These are phyloP conservation scores for Wickerhamiella parazyma DNA, from an alignment of 805 yeast species.

Conservation along the genomic window DNA sequence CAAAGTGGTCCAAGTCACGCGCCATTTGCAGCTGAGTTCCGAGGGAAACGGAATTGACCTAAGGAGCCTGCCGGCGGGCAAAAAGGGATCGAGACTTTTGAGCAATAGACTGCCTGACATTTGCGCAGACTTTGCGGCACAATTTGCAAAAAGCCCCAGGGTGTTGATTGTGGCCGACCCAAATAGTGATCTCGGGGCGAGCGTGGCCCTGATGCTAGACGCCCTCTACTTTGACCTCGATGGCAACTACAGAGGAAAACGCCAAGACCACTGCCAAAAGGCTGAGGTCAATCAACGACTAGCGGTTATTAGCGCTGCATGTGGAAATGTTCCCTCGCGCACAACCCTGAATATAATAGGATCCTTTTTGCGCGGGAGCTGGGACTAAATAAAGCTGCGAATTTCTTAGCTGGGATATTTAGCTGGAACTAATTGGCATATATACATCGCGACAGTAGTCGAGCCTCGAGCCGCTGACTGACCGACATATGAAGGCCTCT, in stretches of 20 bases:
- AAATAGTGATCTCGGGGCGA: slow-evolving; percentile 55
- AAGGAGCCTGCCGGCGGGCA: slow-evolving; percentile 26
- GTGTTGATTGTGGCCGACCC: slow-evolving; percentile 44
- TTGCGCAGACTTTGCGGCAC: slow-evolving; percentile 20
- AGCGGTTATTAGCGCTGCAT: slow-evolving; percentile 33
- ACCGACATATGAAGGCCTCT: background rate
- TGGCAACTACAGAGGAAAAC: slow-evolving; percentile 27
- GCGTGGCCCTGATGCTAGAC: slow-evolving; percentile 41
- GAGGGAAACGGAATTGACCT: slow-evolving; percentile 15
- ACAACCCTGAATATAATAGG: slow-evolving; percentile 44
- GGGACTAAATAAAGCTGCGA: background rate
- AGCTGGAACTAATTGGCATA: no score
- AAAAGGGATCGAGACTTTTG: slow-evolving; percentile 54
- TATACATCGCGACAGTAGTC: no score
- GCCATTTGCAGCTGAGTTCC: background rate
- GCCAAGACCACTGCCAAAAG: slow-evolving; percentile 29
- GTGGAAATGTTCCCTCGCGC: slow-evolving; percentile 61
- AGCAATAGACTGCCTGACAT: slow-evolving; percentile 36
- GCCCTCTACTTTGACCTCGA: slow-evolving; percentile 32
- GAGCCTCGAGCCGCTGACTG: background rate
- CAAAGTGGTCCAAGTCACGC: background rate
- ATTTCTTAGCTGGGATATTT: no score
- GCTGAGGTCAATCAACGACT: slow-evolving; percentile 43
- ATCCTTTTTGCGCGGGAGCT: slow-evolving; percentile 12
- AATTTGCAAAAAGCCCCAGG: slow-evolving; percentile 2